Evolutionary conservation across 441 rosid species (phyloP).

Genomic region (Gossypium schwendimanii): DNA sequence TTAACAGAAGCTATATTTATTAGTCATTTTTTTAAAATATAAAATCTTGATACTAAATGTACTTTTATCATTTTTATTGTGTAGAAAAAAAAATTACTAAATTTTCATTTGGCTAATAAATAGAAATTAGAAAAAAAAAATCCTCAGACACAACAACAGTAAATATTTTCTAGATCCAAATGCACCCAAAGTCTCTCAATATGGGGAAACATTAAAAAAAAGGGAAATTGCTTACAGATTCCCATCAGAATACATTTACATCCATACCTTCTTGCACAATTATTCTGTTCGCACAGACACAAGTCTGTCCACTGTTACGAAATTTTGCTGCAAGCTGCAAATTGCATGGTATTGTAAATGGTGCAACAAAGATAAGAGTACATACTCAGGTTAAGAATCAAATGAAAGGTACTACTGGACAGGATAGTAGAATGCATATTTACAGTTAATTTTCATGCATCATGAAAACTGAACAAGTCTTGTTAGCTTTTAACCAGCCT

Average conservation of each 20-base stretch:
- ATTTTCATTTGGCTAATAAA: not conserved
- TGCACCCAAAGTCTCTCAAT: not conserved
- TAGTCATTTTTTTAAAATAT: not conserved
- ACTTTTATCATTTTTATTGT: not conserved
- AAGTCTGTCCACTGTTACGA: constrained; percentile 94
- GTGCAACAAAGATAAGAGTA: not conserved
- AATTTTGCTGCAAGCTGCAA: constrained; percentile 92
- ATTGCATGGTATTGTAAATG: constrained; percentile 10
- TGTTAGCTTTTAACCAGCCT: not conserved
- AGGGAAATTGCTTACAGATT: not conserved
- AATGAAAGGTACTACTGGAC: not conserved
- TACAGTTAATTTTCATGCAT: not conserved
- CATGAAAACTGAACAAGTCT: not conserved
- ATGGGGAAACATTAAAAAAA: not conserved
- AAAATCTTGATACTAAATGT: not conserved
- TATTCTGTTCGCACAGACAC: constrained; percentile 91
- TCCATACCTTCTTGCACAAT: constrained; percentile 89
- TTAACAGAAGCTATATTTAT: not conserved
- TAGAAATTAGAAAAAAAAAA: not conserved
- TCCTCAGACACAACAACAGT: not conserved
- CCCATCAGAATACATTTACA: constrained; percentile 2
- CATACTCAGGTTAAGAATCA: not conserved
- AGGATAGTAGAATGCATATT: not conserved
- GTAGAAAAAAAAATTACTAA: no score
- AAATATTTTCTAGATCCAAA: not conserved